Percentiles rank a stretch among this genome's conserved stretches.
phyloP scores from a whole-genome alignment of 139 green algal species.

The Tetraselmis chui region DNA sequence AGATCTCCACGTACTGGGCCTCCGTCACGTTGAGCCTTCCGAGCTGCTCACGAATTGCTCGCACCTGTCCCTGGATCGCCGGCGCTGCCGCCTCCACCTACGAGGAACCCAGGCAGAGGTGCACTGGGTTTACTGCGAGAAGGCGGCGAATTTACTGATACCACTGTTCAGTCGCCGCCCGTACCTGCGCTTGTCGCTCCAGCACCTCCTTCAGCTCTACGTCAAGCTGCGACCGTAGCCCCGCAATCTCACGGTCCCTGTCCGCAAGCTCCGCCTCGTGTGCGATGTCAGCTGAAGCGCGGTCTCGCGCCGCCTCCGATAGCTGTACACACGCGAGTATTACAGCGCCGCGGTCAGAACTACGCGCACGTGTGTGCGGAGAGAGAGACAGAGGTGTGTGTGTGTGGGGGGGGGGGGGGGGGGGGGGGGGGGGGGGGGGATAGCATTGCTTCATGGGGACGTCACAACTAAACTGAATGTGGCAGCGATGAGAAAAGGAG shows the following conservation, averaged over 20 bases:
- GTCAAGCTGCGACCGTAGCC: background rate
- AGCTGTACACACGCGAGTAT: no score
- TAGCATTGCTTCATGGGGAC: no score
- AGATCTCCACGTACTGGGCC: constrained; percentile 26
- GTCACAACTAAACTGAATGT: no score
- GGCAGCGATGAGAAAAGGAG: no score
- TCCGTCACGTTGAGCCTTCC: constrained; percentile 26
- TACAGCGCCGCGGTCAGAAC: no score
- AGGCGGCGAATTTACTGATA: no score
- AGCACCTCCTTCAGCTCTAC: background rate
- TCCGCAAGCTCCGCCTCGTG: background rate
- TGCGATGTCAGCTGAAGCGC: background rate
- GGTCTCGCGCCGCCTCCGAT: background rate
- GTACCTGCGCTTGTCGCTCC: background rate
- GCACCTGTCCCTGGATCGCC: constrained; percentile 14
- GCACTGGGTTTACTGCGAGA: background rate
- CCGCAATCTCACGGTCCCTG: background rate
- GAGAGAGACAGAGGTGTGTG: no score
- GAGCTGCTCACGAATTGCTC: constrained; percentile 25
- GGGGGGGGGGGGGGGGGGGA: no score
- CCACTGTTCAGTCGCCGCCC: no score
- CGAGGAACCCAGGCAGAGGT: background rate
- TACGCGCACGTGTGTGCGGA: no score
- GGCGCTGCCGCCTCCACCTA: constrained; percentile 30
- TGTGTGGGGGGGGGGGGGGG: no score